Evolutionary conservation across 495 filamentous ascomycete species (phyloP), one percentile per base, ranked within the genome.

Genomic region (Sabuloglossum arenarium): DNA sequence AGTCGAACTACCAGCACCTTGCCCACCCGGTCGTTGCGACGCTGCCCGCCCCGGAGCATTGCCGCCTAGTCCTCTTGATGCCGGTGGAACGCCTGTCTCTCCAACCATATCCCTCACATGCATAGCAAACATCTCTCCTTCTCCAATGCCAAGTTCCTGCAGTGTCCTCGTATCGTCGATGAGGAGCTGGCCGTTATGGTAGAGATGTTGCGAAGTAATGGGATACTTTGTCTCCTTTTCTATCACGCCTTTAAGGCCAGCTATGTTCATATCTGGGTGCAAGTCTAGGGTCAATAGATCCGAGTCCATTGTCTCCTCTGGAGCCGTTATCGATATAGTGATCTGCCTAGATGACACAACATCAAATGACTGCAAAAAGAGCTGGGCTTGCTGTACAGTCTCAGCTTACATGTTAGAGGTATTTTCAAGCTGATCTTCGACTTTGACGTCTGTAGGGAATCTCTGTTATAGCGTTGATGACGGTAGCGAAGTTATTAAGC

Each of bases 121-220:
- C 53, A 95, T 74, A 12, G 83, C 86, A 37, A 98, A 73, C 87
- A 98, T 89, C 59, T 96, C 93, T 53, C 88, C 88, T 68, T 94
- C 86, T 28, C 72, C 78, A 61, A 98, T 85, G 10, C 82, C 76
- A n/a, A 86, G 78, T 59, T 91, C 76, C 55, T 84, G 75, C 51
- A 98, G 75, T 6, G 87, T 94, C 66, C 84, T 84, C 27, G 75
- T 66, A 60, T 89, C 81, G 66, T 87, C 81, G 47, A 67, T 71
- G 52, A 98, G 79, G 24, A 91, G 78, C 46, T 79, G 78, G 57
- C 88, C 89, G 64, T 97, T 95, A 71, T 89, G 87, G 67, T 88
- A 91, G 62, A 96, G 77, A 62, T 84, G 78, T 59, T 85, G 82
- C 24, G 78, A 67, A 34, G 69, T 69, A 10, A 71, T 67, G 23